Conservation (phyloP, 441 rosid species). For the Euphorbia schlechtendalii region DNA sequence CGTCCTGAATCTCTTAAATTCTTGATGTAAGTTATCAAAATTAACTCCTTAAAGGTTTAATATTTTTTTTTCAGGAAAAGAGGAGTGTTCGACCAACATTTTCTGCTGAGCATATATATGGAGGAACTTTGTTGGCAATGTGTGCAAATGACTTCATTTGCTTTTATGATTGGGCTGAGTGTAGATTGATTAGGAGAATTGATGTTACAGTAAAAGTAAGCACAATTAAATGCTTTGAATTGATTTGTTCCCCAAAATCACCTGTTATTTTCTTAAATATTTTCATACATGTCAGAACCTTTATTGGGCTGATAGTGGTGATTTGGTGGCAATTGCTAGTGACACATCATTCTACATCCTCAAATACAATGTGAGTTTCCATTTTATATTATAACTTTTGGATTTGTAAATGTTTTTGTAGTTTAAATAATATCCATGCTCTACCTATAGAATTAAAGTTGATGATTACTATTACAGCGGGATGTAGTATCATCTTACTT, state of each 20-base stretch:
- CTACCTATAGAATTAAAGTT: constrained; percentile 20
- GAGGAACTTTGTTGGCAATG: constrained; percentile 92
- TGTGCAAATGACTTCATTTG: constrained; percentile 98
- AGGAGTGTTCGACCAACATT: constrained; percentile 79
- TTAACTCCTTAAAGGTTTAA: neutral
- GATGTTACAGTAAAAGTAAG: constrained; percentile 96
- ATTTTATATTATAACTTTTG: neutral
- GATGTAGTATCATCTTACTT: constrained; percentile 75
- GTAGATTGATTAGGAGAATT: constrained; percentile 92
- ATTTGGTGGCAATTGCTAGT: constrained; percentile 94
- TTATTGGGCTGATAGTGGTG: constrained; percentile 99
- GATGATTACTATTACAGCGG: constrained; percentile 49
- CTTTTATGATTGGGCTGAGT: constrained; percentile 97
- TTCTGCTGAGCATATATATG: constrained; percentile 85
- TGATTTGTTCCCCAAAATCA: constrained; percentile 12
- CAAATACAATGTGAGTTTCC: constrained; percentile 68
- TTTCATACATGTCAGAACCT: constrained; percentile 56
- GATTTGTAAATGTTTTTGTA: constrained; percentile 8
- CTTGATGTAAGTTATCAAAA: neutral
- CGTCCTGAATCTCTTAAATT: neutral
- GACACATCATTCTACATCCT: constrained; percentile 95
- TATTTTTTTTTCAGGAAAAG: constrained; percentile 67
- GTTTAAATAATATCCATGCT: constrained; percentile 5
- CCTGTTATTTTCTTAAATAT: constrained; percentile 12
- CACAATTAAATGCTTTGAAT: constrained; percentile 12